Evolutionary conservation across 495 filamentous ascomycete genomes (phyloP).

Genomic region (Platismatia glauca): DNA sequence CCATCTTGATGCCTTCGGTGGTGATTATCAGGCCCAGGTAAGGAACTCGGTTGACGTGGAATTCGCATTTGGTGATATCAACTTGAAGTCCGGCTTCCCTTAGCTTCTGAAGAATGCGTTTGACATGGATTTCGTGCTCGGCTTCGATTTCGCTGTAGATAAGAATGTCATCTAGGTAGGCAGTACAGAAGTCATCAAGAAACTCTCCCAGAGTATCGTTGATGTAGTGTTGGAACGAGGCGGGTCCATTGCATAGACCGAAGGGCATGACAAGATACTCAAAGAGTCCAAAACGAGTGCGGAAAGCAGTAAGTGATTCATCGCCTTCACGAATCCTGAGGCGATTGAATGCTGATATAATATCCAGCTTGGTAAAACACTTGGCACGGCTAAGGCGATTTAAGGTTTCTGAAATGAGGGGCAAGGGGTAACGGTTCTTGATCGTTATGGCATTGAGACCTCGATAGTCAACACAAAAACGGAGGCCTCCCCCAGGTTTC

Average conservation of each 20-base stretch:
- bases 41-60: conserved; percentile 16
- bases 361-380: conserved; percentile 37
- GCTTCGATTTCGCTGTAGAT: conserved; percentile 17
- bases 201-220: conserved; percentile 21
- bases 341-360: conserved; percentile 15
- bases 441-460: conserved; percentile 35
- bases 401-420: conserved; percentile 35
- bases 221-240: conserved; percentile 27
- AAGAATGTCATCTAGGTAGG: conserved; percentile 16
- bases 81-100: conserved; percentile 13
- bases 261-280: conserved; percentile 29
- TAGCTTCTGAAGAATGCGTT: conserved; percentile 15
- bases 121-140: conserved; percentile 16
- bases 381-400: conserved; percentile 22
- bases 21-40: conserved; percentile 24
- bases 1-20: conserved; percentile 18
- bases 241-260: conserved; percentile 20
- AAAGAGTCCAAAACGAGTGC: conserved; percentile 26
- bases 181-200: neutral
- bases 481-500: neutral
- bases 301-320: conserved; percentile 33
- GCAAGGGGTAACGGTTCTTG: conserved; percentile 37
- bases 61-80: conserved; percentile 27
- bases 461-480: conserved; percentile 31
- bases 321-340: conserved; percentile 23